phyloP scores from a whole-genome alignment of 2,329 filamentous ascomycete species.

The Xenoacremonium recifei region DNA sequence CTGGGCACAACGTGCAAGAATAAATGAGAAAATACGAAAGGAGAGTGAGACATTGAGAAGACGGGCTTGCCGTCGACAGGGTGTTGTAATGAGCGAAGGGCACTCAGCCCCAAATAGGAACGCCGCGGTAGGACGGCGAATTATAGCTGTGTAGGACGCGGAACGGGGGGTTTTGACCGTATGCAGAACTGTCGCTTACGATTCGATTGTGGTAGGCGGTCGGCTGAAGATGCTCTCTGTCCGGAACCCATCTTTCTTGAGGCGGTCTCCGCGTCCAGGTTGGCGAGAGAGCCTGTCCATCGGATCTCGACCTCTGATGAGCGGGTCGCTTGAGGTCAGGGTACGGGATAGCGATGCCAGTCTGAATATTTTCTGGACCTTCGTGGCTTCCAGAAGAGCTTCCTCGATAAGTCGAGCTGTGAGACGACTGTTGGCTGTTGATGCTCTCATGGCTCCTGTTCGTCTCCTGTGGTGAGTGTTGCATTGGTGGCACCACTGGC shows the following conservation, averaged over 20 bases:
- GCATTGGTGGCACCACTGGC: conserved; percentile 10
- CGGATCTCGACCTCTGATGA: background rate
- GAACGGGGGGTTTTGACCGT: conserved; percentile 36
- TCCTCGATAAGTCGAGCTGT: background rate
- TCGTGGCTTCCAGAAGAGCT: background rate
- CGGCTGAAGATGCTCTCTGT: background rate
- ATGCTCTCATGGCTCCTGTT: conserved; percentile 16
- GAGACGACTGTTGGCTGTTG: conserved; percentile 12
- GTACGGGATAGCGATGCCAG: background rate
- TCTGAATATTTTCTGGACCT: background rate
- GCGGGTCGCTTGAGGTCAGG: background rate
- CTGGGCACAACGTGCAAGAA: conserved; percentile 16
- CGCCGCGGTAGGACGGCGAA: conserved; percentile 54
- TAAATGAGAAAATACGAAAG: conserved; percentile 7
- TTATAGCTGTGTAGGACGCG: conserved; percentile 59
- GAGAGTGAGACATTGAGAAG: conserved; percentile 1
- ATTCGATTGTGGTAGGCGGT: background rate
- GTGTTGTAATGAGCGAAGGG: too few relatives aligned
- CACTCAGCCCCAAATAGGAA: conserved; percentile 57
- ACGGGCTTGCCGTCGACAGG: conserved; percentile 4
- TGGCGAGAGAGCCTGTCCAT: background rate
- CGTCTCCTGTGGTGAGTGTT: conserved; percentile 17
- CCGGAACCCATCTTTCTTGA: background rate
- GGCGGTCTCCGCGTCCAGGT: background rate
- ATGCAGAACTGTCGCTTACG: background rate